A percentile compares a stretch with the other conserved stretches of the same genome.
These are phyloP conservation scores for Exserohilum rostratum DNA, from an alignment of 2,329 filamentous ascomycete species.

Conservation along the genomic window DNA sequence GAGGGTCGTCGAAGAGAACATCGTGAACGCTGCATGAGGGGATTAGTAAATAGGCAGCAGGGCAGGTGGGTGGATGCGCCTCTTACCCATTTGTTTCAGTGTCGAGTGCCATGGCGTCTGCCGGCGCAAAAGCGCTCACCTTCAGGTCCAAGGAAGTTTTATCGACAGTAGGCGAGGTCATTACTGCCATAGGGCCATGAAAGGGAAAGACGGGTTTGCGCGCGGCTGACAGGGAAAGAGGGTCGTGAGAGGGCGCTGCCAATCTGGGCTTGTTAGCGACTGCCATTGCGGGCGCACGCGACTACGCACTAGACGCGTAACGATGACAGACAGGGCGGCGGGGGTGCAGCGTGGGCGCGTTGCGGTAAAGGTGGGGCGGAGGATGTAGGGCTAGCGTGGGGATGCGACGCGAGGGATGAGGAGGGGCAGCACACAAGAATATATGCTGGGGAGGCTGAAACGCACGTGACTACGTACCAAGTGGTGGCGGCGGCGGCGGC, in stretches of 20 bases:
- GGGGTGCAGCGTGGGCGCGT: conserved; percentile 17
- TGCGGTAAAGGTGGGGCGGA: conserved; percentile 19
- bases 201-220: conserved; percentile 30
- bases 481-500: conserved; percentile 26
- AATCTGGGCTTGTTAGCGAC: conserved; percentile 24
- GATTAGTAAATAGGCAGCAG: conserved; percentile 20
- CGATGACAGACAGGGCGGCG: conserved; percentile 11
- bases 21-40: conserved; percentile 38
- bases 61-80: conserved; percentile 39
- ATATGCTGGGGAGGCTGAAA: conserved; percentile 39
- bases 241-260: conserved; percentile 16
- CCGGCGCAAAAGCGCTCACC: conserved; percentile 53
- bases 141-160: conserved; percentile 57
- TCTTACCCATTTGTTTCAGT: conserved; percentile 66
- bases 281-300: conserved; percentile 21
- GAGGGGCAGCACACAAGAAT: conserved; percentile 31
- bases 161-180: conserved; percentile 47
- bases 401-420: conserved; percentile 11
- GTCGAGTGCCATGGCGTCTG: conserved; percentile 60
- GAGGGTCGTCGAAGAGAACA: conserved; percentile 45
- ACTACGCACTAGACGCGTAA: conserved; percentile 25
- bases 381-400: conserved; percentile 27
- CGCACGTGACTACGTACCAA: conserved; percentile 44
- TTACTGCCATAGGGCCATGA: conserved; percentile 51
- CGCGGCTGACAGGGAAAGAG: conserved; percentile 22